These are phyloP conservation scores for Botrytis sinoallii DNA, from an alignment of 2,329 filamentous ascomycete genomes.

Conservation along the genomic window DNA sequence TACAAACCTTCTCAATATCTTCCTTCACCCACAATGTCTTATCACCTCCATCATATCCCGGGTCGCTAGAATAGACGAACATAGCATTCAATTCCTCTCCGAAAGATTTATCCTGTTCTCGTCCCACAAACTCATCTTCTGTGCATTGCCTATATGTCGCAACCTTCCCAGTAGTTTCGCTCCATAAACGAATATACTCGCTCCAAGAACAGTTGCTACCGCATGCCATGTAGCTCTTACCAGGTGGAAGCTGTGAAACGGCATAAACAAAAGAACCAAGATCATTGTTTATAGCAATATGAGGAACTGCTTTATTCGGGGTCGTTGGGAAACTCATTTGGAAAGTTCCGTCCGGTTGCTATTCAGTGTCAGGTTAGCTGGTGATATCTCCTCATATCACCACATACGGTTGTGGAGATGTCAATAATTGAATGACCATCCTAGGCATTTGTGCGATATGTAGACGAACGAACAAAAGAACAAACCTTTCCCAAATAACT, in stretches of 20 bases:
- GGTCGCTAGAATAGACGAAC: slow-evolving; percentile 31
- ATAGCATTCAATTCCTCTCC: slow-evolving; percentile 39
- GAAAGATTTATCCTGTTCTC: slow-evolving; percentile 28
- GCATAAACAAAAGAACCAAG: slow-evolving; percentile 37
- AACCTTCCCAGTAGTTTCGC: slow-evolving; percentile 20
- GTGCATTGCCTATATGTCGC: slow-evolving; percentile 24
- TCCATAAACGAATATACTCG: slow-evolving; percentile 27
- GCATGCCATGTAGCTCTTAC: slow-evolving; percentile 28
- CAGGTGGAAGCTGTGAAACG: slow-evolving; percentile 30
- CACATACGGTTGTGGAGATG: neutral
- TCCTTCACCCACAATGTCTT: slow-evolving; percentile 30
- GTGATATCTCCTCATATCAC: neutral
- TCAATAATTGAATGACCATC: neutral
- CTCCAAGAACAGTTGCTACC: slow-evolving; percentile 23
- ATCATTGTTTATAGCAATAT: slow-evolving; percentile 46
- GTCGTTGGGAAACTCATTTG: slow-evolving; percentile 48
- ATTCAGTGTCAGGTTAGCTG: neutral
- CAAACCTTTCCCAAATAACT: slow-evolving; percentile 48
- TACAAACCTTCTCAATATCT: slow-evolving; percentile 20
- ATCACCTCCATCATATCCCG: slow-evolving; percentile 41
- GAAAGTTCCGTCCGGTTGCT: slow-evolving; percentile 44
- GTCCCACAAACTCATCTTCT: slow-evolving; percentile 35
- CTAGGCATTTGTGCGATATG: neutral
- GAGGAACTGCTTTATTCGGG: slow-evolving; percentile 39
- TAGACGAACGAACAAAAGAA: neutral